Base-by-base conservation (phyloP, 129 eudicot genomes). In the Cynara cardunculus region DNA sequence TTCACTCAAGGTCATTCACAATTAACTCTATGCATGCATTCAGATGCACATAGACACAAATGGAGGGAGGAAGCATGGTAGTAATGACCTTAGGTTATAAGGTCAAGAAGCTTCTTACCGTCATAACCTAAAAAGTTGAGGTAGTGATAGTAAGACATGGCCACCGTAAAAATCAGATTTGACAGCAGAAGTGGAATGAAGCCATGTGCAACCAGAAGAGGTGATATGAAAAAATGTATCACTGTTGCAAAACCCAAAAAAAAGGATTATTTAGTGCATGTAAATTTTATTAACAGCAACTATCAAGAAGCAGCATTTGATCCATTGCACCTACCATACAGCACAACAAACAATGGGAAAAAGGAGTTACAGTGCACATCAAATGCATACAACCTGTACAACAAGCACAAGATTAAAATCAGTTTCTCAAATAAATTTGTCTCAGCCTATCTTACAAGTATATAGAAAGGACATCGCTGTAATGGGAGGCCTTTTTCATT, bases 351-450 rank as follows among this genome's bases (percentile, higher is more conserved):
- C 90, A 95, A 73, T 1, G 99, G 99, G 89, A 95, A 95, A 87
- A 95, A 95, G 82, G 99, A 92, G 86, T 95, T 95, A 88, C 99
- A 92, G 90, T 95, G 99, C 74, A 95, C 97, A 78, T 95, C 99
- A 87, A 95, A 95, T 53, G 99, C 94, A 84, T 95, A 95, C 90
- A 95, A 80, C 99, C 99, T 95, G 86, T 90, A 89, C n/a, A 65
- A 73, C 24, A 82, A 65, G 78, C 11, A 34, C 62, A 73, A 62
- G 11, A n/a, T 25, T 30, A 41, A 22, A 76, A 41, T 64, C 35
- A 69, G 44, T 37, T 72, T 37, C 28, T 25, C 65, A 32, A 10
- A 32, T 10, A 56, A 25, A 41, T 21, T 25, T 44, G 61, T 11
- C 41, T 62, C 31, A 37, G 14, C 21, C 28, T 62, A 61, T 34